Base-by-base conservation (phyloP, 2,329 filamentous ascomycete genomes). In the Byssochlamys sp. region DNA sequence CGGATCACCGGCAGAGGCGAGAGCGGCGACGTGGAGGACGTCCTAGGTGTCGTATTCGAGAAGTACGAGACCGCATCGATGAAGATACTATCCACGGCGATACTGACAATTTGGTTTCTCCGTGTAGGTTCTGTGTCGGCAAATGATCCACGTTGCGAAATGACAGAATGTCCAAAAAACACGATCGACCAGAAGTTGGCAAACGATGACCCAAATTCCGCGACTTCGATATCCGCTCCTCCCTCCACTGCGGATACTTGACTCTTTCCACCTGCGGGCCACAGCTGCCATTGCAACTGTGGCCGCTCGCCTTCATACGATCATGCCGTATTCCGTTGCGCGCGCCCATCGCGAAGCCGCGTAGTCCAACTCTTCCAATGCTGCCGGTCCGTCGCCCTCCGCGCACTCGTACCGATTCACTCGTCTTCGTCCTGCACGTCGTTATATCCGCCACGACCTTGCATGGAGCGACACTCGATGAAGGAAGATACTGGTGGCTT, bases 1-100 rank as follows among this genome's bases (percentile, higher is more conserved):
- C 84, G 85, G 58, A 95, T 97, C 65, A 97, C 91, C 0, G 94
- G 94, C 0, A 84, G 84, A 57, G 91, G 91, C 0, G 89, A 91
- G 65, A 83, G 82, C 48, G 89, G 91, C 2, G 92, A 97, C 72
- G 90, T 97, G 14, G 92, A 99, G 71, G 94, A 97, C 69, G 90
- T 99, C 6, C 76, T 99, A 51, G 94, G 94, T 0, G 91, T 99
- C 25, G 91, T 99, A 3, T 99, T 99, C 76, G 92, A 97, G 73
- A 97, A 95, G 89, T 95, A 77, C 79, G 84, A 83, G 49, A 51
- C 49, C 19, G 56, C 54, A n/a, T 50, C 55, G 53, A 52, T 54
- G 54, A 48, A 56, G 52, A 35, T 29, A 28, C 28, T 58, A 55
- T 64, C 55, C 48, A 48, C 54, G 19, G 24, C 39, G 51, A 57